These are phyloP conservation scores for Magnolia kwangsiensis DNA, from an alignment of 164 flowering plant genomes.

Conservation along the genomic window DNA sequence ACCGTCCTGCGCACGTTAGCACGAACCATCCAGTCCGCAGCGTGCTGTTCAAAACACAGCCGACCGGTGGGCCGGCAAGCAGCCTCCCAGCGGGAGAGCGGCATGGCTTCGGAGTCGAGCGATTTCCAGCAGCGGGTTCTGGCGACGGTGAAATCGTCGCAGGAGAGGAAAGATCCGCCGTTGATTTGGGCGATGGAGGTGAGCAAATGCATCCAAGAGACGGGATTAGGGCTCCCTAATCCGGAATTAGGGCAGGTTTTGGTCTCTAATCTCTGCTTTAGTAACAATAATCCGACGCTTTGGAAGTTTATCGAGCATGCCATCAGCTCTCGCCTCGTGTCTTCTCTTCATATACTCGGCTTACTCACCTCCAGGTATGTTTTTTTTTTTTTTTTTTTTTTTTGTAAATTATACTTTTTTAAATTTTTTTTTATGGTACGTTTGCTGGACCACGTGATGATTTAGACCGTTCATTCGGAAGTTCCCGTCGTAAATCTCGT, in stretches of 20 bases:
- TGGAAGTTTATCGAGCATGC: slow-evolving; percentile 61
- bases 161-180: slow-evolving; percentile 35
- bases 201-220: slow-evolving; percentile 22
- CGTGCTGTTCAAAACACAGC: too few relatives aligned
- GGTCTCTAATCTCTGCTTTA: slow-evolving; percentile 45
- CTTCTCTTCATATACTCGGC: slow-evolving; percentile 53
- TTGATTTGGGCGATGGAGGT: slow-evolving; percentile 46
- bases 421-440: neutral
- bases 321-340: slow-evolving; percentile 43
- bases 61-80: too few relatives aligned
- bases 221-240: slow-evolving; percentile 33
- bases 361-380: slow-evolving; percentile 52
- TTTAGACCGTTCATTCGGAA: neutral
- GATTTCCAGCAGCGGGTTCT: slow-evolving; percentile 31
- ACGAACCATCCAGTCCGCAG: too few relatives aligned
- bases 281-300: slow-evolving; percentile 37
- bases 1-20: too few relatives aligned
- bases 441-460: neutral
- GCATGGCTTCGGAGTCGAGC: neutral
- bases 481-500: neutral
- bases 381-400: neutral
- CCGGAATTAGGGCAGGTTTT: slow-evolving; percentile 45
- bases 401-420: too few relatives aligned
- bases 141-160: slow-evolving; percentile 39
- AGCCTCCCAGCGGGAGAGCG: too few relatives aligned